Base-by-base conservation (phyloP, 345 rosid genomes). In the Bruguiera gymnorhiza region DNA sequence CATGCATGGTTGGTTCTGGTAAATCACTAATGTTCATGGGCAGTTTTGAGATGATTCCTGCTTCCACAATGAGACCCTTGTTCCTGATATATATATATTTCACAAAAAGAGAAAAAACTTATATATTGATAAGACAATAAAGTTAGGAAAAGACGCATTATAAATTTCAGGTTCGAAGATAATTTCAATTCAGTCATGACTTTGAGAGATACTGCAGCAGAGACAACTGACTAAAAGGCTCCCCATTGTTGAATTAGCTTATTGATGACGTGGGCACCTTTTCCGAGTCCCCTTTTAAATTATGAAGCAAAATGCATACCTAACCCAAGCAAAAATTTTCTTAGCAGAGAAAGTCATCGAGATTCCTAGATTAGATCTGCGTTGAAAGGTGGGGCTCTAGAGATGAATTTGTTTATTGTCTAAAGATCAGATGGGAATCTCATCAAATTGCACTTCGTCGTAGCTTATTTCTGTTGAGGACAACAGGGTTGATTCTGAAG, bases 1-100 rank as follows among this genome's bases (percentile, higher is more conserved):
- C 88, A 2, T 71, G 84, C 63, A 78, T 79, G 65, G 86, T 86
- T 79, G 75, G 68, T 69, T 89, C 88, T 52, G 87, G 92, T 19
- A 78, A 67, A 64, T 2, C 63, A 32, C 83, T 81, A 0, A 75
- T 65, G 56, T 78, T 67, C 51, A 79, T 84, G 0, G 97, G 96
- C 53, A 92, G 77, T 64, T 84, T 95, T 77, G 90, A 77, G 51
- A 89, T 74, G 43, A 95, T 83, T 71, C 93, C 93, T 53, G 97
- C 90, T 79, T 86, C 93, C 60, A 84, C 85, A 86, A 88, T 90
- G 10, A 91, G 76, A 0, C 84, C 85, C 85, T 90, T 95, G 92
- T 75, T 90, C 87, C 99, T 95, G 86, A 79, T 81, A 67, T 8
- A 20, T 19, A 23, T 19, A 53, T 20, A 19, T 10, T 9, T 19